Conservation (phyloP, 2,329 filamentous ascomycete species). For the Cercospora canescens region DNA sequence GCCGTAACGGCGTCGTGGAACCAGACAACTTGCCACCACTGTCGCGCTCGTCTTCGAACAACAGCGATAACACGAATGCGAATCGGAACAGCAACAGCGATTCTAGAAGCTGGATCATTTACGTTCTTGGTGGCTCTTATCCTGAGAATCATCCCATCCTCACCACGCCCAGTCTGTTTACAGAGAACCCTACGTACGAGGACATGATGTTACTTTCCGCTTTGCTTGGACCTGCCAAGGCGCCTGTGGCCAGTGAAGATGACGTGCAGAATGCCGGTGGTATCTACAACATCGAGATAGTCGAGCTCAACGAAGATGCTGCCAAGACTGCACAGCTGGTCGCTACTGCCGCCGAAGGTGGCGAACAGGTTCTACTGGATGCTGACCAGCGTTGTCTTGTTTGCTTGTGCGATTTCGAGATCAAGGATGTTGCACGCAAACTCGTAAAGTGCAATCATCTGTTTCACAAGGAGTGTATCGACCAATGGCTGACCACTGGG, state of each 20-base stretch:
- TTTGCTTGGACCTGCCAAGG: constrained; percentile 66
- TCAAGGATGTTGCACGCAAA: constrained; percentile 60
- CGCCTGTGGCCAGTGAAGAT: constrained; percentile 65
- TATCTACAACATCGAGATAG: constrained; percentile 53
- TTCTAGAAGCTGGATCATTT: constrained; percentile 70
- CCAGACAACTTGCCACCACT: constrained; percentile 56
- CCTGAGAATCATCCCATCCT: constrained; percentile 70
- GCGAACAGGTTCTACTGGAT: constrained; percentile 35
- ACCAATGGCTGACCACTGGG: constrained; percentile 70
- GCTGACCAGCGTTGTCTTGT: constrained; percentile 61
- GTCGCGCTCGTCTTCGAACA: constrained; percentile 32
- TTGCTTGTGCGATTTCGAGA: constrained; percentile 66
- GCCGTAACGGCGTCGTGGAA: constrained; percentile 64
- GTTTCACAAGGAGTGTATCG: constrained; percentile 69
- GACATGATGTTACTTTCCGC: constrained; percentile 71
- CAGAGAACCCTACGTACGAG: constrained; percentile 70
- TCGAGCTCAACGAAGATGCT: constrained; percentile 21
- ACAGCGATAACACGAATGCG: constrained; percentile 33
- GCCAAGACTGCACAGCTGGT: constrained; percentile 32
- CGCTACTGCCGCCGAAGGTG: constrained; percentile 34
- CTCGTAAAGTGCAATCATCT: constrained; percentile 65
- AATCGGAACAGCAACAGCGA: constrained; percentile 38
- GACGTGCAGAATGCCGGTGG: constrained; percentile 65
- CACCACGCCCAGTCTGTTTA: constrained; percentile 68
- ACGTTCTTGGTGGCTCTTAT: constrained; percentile 68